Evolutionary conservation across 257 asterid genomes (phyloP).

Genomic region (Lycium barbarum): DNA sequence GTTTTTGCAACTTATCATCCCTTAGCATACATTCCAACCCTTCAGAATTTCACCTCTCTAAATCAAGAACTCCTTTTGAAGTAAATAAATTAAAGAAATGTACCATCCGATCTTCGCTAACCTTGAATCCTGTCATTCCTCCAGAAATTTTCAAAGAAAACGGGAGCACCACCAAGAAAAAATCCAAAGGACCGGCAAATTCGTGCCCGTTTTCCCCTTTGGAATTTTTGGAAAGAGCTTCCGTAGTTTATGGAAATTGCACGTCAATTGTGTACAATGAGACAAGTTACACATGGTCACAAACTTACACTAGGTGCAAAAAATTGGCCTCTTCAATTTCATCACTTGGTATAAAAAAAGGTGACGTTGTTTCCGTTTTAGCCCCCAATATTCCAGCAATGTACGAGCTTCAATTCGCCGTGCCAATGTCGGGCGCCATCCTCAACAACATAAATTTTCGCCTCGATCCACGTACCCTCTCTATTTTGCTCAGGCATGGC

Average conservation of each 20-base stretch:
- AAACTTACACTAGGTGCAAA: conserved; percentile 51
- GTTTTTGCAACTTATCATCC: background rate
- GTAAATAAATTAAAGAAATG: background rate
- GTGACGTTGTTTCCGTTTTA: conserved; percentile 62
- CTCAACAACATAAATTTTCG: conserved; percentile 61
- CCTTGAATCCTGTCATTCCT: background rate
- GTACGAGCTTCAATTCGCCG: conserved; percentile 72
- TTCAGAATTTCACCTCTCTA: background rate
- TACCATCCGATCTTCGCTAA: background rate
- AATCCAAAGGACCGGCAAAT: conserved; percentile 32
- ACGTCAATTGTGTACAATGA: conserved; percentile 51
- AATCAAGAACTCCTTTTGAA: background rate
- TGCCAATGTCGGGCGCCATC: conserved; percentile 66
- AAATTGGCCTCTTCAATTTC: conserved; percentile 57
- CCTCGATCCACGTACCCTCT: conserved; percentile 52
- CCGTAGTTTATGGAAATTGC: conserved; percentile 50
- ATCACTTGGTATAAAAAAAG: conserved; percentile 43
- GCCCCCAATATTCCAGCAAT: conserved; percentile 73
- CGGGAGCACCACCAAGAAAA: background rate
- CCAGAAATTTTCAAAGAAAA: background rate
- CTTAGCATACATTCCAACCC: background rate
- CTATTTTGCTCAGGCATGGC: conserved; percentile 48
- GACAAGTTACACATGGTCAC: conserved; percentile 52
- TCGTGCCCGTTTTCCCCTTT: conserved; percentile 51
- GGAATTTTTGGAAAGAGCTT: conserved; percentile 51